Percentiles rank a stretch among this genome's conserved stretches.
Conservation (phyloP, 148 eudicot genomes). For the Heliosperma pusillum region DNA sequence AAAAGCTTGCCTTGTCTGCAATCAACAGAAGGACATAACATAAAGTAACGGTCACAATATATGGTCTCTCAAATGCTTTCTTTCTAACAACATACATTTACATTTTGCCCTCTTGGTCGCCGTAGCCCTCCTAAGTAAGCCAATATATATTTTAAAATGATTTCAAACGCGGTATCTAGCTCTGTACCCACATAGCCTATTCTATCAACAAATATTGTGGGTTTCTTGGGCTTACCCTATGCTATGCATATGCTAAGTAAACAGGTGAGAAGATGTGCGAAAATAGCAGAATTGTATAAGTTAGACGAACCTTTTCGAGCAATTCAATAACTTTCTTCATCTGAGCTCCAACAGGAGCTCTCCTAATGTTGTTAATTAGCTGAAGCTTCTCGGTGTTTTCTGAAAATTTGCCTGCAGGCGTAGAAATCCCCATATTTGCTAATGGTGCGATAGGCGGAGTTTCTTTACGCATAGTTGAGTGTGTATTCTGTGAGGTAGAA, state of each 20-base stretch:
- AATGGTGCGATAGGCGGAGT: conserved; percentile 29
- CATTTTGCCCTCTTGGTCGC: background rate
- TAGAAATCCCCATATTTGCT: conserved; percentile 40
- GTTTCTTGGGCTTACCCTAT: too few species aligned
- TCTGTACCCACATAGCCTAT: too few species aligned
- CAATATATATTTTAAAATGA: too few species aligned
- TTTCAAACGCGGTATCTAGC: too few species aligned
- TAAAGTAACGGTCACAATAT: background rate
- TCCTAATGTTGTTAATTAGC: conserved; percentile 73
- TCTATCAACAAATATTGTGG: too few species aligned
- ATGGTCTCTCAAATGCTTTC: background rate
- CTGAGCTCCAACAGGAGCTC: conserved; percentile 89
- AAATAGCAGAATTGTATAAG: background rate
- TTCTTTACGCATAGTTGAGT: conserved; percentile 20
- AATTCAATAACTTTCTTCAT: conserved; percentile 81
- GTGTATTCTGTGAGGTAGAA: conserved; percentile 20
- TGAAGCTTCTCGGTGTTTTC: conserved; percentile 86
- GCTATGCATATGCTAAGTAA: too few species aligned
- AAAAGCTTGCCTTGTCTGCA: conserved; percentile 77
- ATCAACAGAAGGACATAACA: conserved; percentile 20
- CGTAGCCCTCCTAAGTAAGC: background rate
- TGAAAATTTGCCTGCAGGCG: conserved; percentile 70
- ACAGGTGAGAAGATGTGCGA: background rate
- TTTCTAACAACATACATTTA: background rate
- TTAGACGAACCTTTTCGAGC: conserved; percentile 56